phyloP scores from a whole-genome alignment of 441 rosid species.

The Iberis amara region DNA sequence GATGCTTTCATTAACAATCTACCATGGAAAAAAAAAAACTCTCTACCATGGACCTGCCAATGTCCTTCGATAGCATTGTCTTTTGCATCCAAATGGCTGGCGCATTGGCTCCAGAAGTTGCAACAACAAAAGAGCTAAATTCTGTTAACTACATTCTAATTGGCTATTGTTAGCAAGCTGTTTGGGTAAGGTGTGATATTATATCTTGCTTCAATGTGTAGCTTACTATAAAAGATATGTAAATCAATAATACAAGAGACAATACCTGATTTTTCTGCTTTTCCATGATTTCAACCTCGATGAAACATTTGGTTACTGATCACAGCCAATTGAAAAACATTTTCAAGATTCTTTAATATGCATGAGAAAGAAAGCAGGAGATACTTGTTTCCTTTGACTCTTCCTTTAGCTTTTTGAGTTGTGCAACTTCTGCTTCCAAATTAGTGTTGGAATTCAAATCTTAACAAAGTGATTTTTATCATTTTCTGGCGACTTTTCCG shows the following conservation, averaged over 20 bases:
- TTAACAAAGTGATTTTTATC: no score
- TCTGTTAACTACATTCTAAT: background rate
- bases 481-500: no score
- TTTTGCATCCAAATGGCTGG: constrained; percentile 41
- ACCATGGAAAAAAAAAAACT: no score
- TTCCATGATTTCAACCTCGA: constrained; percentile 46
- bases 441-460: no score
- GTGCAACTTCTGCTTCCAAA: constrained; percentile 59
- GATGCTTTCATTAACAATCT: background rate
- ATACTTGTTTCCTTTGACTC: constrained; percentile 53
- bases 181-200: background rate
- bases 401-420: constrained; percentile 48
- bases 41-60: constrained; percentile 65
- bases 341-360: no score
- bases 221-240: no score
- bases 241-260: no score
- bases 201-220: no score
- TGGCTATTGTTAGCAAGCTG: background rate
- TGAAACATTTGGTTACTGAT: constrained; percentile 22
- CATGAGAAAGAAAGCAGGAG: background rate
- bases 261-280: constrained; percentile 55
- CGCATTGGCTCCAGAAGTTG: constrained; percentile 44
- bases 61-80: constrained; percentile 63
- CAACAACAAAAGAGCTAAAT: constrained; percentile 7
- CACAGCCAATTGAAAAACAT: constrained; percentile 9